Base-by-base conservation (phyloP, 441 rosid species). In the Gossypium laxum region DNA sequence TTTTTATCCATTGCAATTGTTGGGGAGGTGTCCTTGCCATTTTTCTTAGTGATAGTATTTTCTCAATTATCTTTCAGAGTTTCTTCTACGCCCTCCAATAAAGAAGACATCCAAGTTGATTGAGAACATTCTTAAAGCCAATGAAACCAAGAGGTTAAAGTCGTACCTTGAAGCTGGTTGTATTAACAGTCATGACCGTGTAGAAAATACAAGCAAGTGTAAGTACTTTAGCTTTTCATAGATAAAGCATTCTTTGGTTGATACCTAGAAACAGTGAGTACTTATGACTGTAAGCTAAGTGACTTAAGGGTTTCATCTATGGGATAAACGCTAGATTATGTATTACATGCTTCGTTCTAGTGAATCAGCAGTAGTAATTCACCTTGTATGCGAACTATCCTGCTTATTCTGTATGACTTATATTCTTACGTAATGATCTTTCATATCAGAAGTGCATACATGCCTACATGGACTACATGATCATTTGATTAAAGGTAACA, bases 201-300 rank as follows among this genome's bases (percentile, higher is more conserved):
- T 82, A 22, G 85, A 85, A 67, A 84, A 77, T 74, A 77, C 80
- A 73, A 76, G 67, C 85, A 89, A 90, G 86, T 89, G 97, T 93
- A 84, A 77, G 91, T 70, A 38, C 71, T 61, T 18, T 67, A 48
- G 32, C 67, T 58, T 8, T 48, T 62, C 48, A 18, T 48, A 56
- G 19, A 15, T 30, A 19, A 18, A 24, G 32, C 11, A 59, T 14
- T 47, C n/a, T 51, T 41, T 54, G 52, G 62, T 65, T 38, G 7
- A 24, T 67, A 41, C 32, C 8, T 14, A 43, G 18, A 69, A 32
- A 57, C 17, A 21, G 1, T 4, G 10, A 14, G 52, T 41, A 32
- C 45, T 32, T 14, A 11, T 17, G 30, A 55, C 34, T 57, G 63
- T 28, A 1, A 5, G 43, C 30, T 3, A 4, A 48, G 54, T 21